Evolutionary conservation across 177 flowering plant genomes (phyloP).

Genomic region (Vitis hybrid): DNA sequence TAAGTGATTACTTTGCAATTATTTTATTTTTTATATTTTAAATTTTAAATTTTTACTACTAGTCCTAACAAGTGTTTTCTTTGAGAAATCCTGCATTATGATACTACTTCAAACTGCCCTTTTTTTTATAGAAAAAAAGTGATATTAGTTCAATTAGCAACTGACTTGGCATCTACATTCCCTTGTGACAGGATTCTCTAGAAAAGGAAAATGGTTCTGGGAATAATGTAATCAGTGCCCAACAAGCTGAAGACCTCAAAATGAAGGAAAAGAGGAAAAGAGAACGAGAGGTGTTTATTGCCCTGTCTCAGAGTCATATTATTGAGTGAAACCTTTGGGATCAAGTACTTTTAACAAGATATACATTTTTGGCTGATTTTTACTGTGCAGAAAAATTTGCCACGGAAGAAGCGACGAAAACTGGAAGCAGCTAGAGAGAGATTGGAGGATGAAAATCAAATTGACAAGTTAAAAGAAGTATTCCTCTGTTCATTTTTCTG

Average conservation of each 20-base stretch:
- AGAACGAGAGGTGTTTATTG: constrained; percentile 72
- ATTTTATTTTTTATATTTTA: too few relatives aligned
- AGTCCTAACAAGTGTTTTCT: too few relatives aligned
- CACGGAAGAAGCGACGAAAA: constrained; percentile 84
- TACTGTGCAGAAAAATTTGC: constrained; percentile 72
- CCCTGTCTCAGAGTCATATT: not conserved
- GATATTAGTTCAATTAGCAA: not conserved
- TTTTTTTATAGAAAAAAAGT: too few relatives aligned
- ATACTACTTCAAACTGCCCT: too few relatives aligned
- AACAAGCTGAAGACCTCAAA: constrained; percentile 81
- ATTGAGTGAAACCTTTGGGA: not conserved
- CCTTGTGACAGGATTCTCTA: constrained; percentile 40
- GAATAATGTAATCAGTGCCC: constrained; percentile 72
- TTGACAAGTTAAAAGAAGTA: constrained; percentile 36
- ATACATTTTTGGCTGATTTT: constrained; percentile 1
- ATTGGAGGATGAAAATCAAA: constrained; percentile 66
- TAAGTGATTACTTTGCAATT: too few relatives aligned
- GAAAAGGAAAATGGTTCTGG: constrained; percentile 39
- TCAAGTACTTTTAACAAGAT: not conserved
- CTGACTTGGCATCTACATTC: not conserved
- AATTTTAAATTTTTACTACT: too few relatives aligned
- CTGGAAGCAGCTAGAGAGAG: constrained; percentile 87
- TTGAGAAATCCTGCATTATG: too few relatives aligned
- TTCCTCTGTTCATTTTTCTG: not conserved
- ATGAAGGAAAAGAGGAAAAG: constrained; percentile 81